Percentiles rank a stretch among this genome's conserved stretches.
These are phyloP conservation scores for Pestalotiopsis sp. DNA, from an alignment of 2,329 filamentous ascomycete species.

Conservation along the genomic window DNA sequence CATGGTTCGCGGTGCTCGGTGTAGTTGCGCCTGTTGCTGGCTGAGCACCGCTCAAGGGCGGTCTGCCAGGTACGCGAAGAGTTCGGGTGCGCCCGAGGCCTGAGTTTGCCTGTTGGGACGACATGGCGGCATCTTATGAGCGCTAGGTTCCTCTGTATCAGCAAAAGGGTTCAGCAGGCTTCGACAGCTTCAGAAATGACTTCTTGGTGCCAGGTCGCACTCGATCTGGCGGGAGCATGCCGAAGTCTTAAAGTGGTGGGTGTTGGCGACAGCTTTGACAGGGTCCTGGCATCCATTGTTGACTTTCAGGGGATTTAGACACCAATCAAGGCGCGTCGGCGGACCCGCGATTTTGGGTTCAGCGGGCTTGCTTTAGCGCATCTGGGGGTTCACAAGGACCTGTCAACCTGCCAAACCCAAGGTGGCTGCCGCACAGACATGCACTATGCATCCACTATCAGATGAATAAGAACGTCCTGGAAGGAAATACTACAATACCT, in stretches of 20 bases:
- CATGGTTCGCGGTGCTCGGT: conserved; percentile 47
- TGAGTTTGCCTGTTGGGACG: conserved; percentile 32
- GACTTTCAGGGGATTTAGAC: neutral
- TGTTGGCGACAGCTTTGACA: neutral
- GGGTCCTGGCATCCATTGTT: neutral
- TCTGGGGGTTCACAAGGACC: too few relatives aligned
- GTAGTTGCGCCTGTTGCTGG: conserved; percentile 21
- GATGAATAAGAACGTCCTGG: too few relatives aligned
- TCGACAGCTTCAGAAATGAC: neutral
- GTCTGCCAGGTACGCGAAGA: conserved; percentile 28
- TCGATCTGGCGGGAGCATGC: neutral
- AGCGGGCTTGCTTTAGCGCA: too few relatives aligned
- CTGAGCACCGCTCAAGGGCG: conserved; percentile 31
- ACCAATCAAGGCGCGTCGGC: neutral
- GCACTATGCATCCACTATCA: too few relatives aligned
- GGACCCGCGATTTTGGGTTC: neutral
- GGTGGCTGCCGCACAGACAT: too few relatives aligned
- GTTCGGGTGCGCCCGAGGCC: conserved; percentile 33
- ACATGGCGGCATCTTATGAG: conserved; percentile 34
- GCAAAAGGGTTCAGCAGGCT: neutral
- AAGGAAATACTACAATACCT: too few relatives aligned
- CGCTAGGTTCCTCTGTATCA: neutral
- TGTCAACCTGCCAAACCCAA: too few relatives aligned
- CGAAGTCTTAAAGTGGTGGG: neutral
- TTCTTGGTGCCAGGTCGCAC: neutral